These are phyloP conservation scores for Neurospora sp. DNA, from an alignment of 2,329 filamentous ascomycete species.

Conservation along the genomic window DNA sequence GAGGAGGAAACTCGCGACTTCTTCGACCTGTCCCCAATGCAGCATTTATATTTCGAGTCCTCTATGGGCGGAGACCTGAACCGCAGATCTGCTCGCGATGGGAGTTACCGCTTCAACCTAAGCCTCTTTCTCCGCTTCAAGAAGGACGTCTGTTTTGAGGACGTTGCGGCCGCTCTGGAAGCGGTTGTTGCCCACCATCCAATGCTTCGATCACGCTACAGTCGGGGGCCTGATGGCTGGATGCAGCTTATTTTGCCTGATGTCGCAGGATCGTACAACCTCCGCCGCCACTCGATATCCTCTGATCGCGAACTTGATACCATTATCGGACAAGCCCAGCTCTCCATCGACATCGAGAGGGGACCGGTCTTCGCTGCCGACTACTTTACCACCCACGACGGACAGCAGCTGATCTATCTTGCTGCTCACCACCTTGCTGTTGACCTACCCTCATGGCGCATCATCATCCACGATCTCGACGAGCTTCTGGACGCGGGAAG, in stretches of 20 bases:
- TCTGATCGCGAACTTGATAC: constrained; percentile 32
- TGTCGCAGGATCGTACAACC: constrained; percentile 32
- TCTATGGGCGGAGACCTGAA: constrained; percentile 28
- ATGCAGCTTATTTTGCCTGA: constrained; percentile 34
- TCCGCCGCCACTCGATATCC: constrained; percentile 31
- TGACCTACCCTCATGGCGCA: constrained; percentile 40
- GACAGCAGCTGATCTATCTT: constrained; percentile 38
- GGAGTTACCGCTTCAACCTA: constrained; percentile 39
- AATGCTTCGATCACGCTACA: constrained; percentile 41
- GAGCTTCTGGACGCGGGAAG: constrained; percentile 36
- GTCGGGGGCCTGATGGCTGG: constrained; percentile 29
- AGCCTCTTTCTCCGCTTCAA: constrained; percentile 38
- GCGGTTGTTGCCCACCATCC: constrained; percentile 39
- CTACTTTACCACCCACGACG: constrained; percentile 35
- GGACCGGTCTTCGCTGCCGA: constrained; percentile 42
- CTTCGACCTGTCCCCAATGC: constrained; percentile 44
- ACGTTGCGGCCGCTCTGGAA: constrained; percentile 38
- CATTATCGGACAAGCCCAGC: constrained; percentile 32
- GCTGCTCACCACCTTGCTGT: constrained; percentile 43
- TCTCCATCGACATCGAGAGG: constrained; percentile 35
- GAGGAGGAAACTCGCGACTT: constrained; percentile 25
- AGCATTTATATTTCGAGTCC: constrained; percentile 43
- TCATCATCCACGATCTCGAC: constrained; percentile 40
- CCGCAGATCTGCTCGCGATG: constrained; percentile 21
- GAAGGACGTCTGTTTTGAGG: constrained; percentile 29